phyloP scores from a whole-genome alignment of 1,284 basidiomycete genomes.

The Schizophyllum amplum region DNA sequence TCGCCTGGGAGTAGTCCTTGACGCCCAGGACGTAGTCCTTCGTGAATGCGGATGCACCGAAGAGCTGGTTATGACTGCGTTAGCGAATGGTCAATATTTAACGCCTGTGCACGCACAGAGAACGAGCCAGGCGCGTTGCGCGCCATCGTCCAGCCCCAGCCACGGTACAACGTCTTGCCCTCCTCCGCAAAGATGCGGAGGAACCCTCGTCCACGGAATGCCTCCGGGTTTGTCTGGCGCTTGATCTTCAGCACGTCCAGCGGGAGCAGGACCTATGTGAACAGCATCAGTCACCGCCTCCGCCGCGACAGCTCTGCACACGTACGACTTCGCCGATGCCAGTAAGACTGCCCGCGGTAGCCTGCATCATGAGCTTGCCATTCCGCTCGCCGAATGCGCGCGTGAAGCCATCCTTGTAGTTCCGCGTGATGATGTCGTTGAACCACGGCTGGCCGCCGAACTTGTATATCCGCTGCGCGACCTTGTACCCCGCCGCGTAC shows the following conservation, averaged over 20 bases:
- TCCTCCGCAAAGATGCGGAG: slow-evolving; percentile 90
- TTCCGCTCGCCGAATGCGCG: slow-evolving; percentile 89
- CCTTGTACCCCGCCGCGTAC: slow-evolving; percentile 97
- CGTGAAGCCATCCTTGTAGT: slow-evolving; percentile 74
- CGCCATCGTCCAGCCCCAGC: slow-evolving; percentile 99
- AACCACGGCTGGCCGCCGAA: slow-evolving; percentile 99
- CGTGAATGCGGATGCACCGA: slow-evolving; percentile 91
- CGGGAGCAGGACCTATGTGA: slow-evolving; percentile 73
- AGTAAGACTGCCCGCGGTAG: slow-evolving; percentile 88
- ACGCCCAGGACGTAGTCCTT: slow-evolving; percentile 93
- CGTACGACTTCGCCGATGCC: slow-evolving; percentile 95
- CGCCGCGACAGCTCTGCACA: slow-evolving; percentile 11
- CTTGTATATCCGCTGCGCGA: slow-evolving; percentile 92
- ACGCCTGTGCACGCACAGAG: slow-evolving; percentile 62
- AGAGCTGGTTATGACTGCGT: slow-evolving; percentile 49
- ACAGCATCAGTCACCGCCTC: slow-evolving; percentile 8
- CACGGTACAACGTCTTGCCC: slow-evolving; percentile 86
- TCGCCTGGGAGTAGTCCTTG: slow-evolving; percentile 85
- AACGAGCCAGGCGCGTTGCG: slow-evolving; percentile 96
- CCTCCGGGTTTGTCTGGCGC: slow-evolving; percentile 94
- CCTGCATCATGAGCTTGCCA: slow-evolving; percentile 95
- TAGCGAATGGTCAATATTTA: not conserved
- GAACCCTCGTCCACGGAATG: slow-evolving; percentile 89
- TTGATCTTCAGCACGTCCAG: slow-evolving; percentile 98
- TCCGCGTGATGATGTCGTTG: slow-evolving; percentile 80